These are phyloP conservation scores for Colletotrichum paranaense DNA, from an alignment of 2,329 filamentous ascomycete species.

Conservation along the genomic window DNA sequence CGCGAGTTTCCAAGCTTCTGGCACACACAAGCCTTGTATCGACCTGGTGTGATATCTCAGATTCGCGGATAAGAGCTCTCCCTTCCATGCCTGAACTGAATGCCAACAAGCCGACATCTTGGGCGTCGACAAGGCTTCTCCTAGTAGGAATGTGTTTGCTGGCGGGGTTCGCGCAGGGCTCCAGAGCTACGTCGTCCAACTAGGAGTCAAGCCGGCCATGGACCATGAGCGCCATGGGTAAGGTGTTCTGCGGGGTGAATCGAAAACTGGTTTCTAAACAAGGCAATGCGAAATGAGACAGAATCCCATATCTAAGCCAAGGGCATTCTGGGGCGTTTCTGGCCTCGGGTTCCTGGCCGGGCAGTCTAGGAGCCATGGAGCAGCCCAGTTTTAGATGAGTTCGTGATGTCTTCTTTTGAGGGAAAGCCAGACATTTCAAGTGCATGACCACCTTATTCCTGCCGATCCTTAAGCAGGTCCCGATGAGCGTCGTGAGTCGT, in stretches of 20 bases:
- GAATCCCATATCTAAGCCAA: conserved; percentile 32
- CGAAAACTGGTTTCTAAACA: conserved; percentile 13
- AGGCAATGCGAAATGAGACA: conserved; percentile 29
- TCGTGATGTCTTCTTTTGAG: conserved; percentile 26
- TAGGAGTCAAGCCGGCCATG: neutral
- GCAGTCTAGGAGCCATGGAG: neutral
- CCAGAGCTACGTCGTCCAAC: conserved; percentile 12
- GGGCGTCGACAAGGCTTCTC: neutral
- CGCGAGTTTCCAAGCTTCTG: neutral
- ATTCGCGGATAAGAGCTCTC: neutral
- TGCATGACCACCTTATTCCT: conserved; percentile 29
- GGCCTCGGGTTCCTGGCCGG: conserved; percentile 28
- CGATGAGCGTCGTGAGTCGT: conserved; percentile 32
- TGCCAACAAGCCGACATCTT: conserved; percentile 4
- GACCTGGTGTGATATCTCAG: neutral
- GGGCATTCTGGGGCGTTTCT: conserved; percentile 22
- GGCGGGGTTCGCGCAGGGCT: conserved; percentile 6
- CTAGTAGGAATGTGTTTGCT: neutral
- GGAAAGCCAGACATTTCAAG: conserved; percentile 12
- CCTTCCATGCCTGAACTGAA: neutral
- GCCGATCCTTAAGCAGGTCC: conserved; percentile 35
- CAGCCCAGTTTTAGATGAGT: conserved; percentile 8
- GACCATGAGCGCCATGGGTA: conserved; percentile 28
- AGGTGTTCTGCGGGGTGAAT: conserved; percentile 17
- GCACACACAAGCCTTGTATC: neutral